These are phyloP conservation scores for Mucor mucedo DNA, from an alignment of 371 early-diverging fungal species.

Conservation along the genomic window DNA sequence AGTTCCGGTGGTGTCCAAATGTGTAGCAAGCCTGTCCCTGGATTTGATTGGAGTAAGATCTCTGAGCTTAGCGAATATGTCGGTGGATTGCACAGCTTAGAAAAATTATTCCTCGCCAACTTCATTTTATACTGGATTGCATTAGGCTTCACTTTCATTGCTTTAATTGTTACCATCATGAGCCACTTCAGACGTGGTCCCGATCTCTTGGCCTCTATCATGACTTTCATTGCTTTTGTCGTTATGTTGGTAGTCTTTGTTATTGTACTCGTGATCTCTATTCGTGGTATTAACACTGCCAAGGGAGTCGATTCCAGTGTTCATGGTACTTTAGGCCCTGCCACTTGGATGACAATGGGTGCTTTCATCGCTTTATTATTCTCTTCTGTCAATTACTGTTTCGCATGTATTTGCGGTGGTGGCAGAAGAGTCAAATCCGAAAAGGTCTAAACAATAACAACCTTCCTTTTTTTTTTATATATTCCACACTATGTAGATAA, in stretches of 20 bases:
- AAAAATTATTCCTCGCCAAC: constrained; percentile 39
- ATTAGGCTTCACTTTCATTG: constrained; percentile 40
- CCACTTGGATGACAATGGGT: constrained; percentile 41
- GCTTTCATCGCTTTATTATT: constrained; percentile 32
- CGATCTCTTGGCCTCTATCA: constrained; percentile 35
- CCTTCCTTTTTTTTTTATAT: too few species aligned
- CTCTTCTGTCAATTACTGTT: constrained; percentile 30
- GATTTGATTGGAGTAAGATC: constrained; percentile 46
- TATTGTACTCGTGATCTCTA: constrained; percentile 33
- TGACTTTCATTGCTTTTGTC: constrained; percentile 32
- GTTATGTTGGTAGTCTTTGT: constrained; percentile 31
- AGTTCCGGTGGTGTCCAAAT: constrained; percentile 9
- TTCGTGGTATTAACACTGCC: constrained; percentile 40
- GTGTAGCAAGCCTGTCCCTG: constrained; percentile 44
- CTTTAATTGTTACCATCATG: constrained; percentile 42
- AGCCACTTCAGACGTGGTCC: constrained; percentile 40
- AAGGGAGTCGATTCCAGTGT: constrained; percentile 25
- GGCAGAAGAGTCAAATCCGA: constrained; percentile 8
- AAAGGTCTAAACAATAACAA: neutral
- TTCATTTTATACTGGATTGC: constrained; percentile 53
- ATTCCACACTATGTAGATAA: too few species aligned
- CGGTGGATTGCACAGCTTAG: constrained; percentile 11
- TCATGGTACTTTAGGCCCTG: constrained; percentile 38
- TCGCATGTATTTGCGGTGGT: constrained; percentile 32
- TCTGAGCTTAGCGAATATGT: constrained; percentile 2